Evolutionary conservation across 192 early-diverging fungal genomes (phyloP).

Genomic region (Mortierella hygrophila): DNA sequence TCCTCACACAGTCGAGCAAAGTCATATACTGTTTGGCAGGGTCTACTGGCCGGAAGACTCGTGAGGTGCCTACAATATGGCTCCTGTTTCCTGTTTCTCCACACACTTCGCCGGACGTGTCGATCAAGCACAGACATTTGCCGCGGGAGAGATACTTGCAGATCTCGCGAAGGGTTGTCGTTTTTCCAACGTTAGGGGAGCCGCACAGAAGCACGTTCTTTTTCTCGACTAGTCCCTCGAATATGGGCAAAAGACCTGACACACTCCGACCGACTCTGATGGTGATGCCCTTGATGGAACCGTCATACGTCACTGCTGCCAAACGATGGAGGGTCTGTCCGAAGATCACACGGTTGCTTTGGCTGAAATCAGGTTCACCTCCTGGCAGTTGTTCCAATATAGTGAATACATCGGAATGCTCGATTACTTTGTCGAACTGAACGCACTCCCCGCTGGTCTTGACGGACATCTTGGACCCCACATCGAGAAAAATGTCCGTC

Average conservation of each 20-base stretch:
- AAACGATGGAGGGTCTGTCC: constrained; percentile 22
- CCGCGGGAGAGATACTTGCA: constrained; percentile 25
- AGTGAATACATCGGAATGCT: not conserved
- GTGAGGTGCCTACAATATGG: constrained; percentile 13
- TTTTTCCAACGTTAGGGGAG: constrained; percentile 22
- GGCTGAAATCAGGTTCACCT: not conserved
- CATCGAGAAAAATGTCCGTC: constrained; percentile 24
- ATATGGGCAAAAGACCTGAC: constrained; percentile 12
- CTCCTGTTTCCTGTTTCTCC: constrained; percentile 12
- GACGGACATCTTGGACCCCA: constrained; percentile 10
- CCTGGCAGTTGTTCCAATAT: constrained; percentile 10
- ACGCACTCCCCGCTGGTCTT: constrained; percentile 16
- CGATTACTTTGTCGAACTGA: constrained; percentile 14
- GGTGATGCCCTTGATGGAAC: constrained; percentile 9
- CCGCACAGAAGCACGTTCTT: constrained; percentile 29
- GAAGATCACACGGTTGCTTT: constrained; percentile 27
- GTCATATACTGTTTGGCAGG: constrained; percentile 13
- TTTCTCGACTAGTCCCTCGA: constrained; percentile 13
- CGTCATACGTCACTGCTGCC: constrained; percentile 27
- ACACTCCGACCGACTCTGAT: constrained; percentile 19
- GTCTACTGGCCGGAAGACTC: constrained; percentile 14
- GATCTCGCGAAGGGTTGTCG: constrained; percentile 13
- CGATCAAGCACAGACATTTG: constrained; percentile 26
- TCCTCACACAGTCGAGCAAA: constrained; percentile 17
- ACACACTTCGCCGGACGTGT: constrained; percentile 26